Evolutionary conservation across 2,329 filamentous ascomycete species (phyloP), one percentile per base, ranked within the genome.

Genomic region (Purpureocillium takamizusanense): DNA sequence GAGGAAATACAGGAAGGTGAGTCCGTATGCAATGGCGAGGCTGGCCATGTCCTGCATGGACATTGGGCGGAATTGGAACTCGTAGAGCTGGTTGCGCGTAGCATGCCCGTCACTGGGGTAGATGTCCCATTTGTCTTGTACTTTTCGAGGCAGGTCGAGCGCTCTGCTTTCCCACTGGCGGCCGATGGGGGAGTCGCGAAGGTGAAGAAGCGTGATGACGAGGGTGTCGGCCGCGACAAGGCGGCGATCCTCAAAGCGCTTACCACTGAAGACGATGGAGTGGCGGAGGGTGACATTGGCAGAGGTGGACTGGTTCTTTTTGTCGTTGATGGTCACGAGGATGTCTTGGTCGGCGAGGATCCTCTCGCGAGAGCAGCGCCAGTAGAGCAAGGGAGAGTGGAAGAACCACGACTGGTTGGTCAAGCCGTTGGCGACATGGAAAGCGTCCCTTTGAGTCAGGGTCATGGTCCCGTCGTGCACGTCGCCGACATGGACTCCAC

Each of bases 201-300:
- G 74, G 52, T 88, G 81, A 42, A 89, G 72, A 7, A 90, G 62
- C 7, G 84, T 88, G 42, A 90, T 79, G 39, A 90, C 84, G 5
- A 90, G 66, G 3, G 85, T 82, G 61, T 90, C 85, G 1, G 82
- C 84, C 4, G 83, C 83, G 17, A 80, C 65, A 3, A 90, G 67
- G 37, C 67, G 72, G 10, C 76, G 72, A 40, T 83, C 76, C 40
- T 80, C 72, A 47, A 87, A 89, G 4, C 72, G 70, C 53, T 89
- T 88, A n/a, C 85, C 85, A 41, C 83, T 86, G 48, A 90, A 87
- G 14, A 89, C 83, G 37, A 85, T 86, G 2, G 83, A 85, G 51
- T 86, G 84, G 9, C 83, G 74, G 21, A 90, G 62, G 1, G 83
- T 86, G 32, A 87, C 67, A 53, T 88, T 86, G 50, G 85, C 75